A percentile compares a stretch with the other conserved stretches of the same genome.
These are phyloP conservation scores for Auricularia sp. DNA, from an alignment of 768 basidiomycete genomes.

Conservation along the genomic window DNA sequence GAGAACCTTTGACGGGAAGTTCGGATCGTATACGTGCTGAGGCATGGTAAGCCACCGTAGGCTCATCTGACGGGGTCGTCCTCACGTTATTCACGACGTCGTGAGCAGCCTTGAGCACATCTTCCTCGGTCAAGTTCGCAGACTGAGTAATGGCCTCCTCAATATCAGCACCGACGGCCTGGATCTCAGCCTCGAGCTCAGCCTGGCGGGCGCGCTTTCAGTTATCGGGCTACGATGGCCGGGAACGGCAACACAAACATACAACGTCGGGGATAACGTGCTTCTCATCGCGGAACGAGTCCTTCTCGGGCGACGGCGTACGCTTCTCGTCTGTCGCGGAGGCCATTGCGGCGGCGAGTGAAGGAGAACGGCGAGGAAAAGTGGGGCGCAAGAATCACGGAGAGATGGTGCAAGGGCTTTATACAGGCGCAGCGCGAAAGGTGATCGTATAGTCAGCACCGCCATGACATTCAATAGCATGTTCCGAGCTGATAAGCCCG, in stretches of 20 bases:
- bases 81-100: not conserved
- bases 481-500: too few species aligned
- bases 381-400: too few species aligned
- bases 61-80: not conserved
- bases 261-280: not conserved
- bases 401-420: too few species aligned
- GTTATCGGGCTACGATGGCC: not conserved
- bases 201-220: not conserved
- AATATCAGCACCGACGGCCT: not conserved
- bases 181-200: not conserved
- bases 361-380: not conserved
- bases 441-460: too few species aligned
- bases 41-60: not conserved
- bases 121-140: not conserved
- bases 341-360: not conserved
- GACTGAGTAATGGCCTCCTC: not conserved
- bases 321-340: not conserved
- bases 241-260: not conserved
- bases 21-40: not conserved
- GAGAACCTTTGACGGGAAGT: not conserved
- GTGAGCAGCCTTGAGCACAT: not conserved
- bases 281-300: not conserved
- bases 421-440: too few species aligned
- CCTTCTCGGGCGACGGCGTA: not conserved
- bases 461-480: too few species aligned